Base-by-base conservation (phyloP, 306 rosid species). In the Mimosa pudica region DNA sequence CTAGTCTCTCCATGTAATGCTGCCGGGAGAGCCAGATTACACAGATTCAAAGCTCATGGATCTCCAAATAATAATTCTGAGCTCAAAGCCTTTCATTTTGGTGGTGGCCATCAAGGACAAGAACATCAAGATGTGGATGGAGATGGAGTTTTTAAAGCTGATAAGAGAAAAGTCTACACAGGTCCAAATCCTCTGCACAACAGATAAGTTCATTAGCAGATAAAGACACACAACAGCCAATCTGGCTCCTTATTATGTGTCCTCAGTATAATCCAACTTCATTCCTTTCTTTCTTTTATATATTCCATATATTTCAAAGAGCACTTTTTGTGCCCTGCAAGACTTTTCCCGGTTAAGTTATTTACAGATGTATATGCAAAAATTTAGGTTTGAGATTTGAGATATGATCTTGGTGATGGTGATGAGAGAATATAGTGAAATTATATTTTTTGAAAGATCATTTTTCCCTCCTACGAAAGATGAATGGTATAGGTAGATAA, bases 101-200 rank as follows among this genome's bases (percentile, higher is more conserved):
- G 44, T 7, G 61, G 16, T 76, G 83, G 61, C 8, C 78, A 67
- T 33, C 54, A 68, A 77, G 64, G 58, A 71, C 73, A 71, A 52
- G 74, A 73, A 63, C 64, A 70, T 73, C 73, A 77, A 20, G 75
- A 68, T 51, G 77, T 30, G 7, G 72, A 73, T 45, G 77, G 20
- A 36, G 82, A 74, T 47, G 77, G 74, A 74, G 66, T 81, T 73
- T 83, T 86, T 80, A 87, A 74, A 32, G 87, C 79, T 67, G 87
- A 86, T 11, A 84, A 84, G 88, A 89, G 92, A 69, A 85, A 85
- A 74, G 84, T 89, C 83, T 82, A 84, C 75, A 89, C 92, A 30
- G 92, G 92, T 60, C 92, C 92, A 55, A 89, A 89, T 67, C 92
- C 92, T 78, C 86, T 89, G n/a, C 92, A 89, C 48, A 89, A 89